phyloP scores from a whole-genome alignment of 2,329 filamentous ascomycete species.

The Penicillium sp. region DNA sequence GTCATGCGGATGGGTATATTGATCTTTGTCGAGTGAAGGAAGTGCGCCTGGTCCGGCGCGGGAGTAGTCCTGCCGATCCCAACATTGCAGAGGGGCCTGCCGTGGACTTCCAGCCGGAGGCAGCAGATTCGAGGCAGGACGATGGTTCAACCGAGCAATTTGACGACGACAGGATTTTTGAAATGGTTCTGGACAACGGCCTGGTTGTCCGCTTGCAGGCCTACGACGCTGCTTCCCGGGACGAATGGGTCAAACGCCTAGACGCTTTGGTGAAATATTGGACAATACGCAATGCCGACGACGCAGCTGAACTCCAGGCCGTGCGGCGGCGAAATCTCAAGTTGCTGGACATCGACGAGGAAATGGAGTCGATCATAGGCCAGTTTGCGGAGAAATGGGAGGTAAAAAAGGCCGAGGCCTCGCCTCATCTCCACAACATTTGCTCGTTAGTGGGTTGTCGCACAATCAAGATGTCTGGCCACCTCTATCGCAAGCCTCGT shows the following conservation, averaged over 20 bases:
- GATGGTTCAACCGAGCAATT: conserved; percentile 55
- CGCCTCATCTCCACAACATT: conserved; percentile 64
- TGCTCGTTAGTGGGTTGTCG: conserved; percentile 64
- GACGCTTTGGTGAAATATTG: conserved; percentile 60
- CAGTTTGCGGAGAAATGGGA: conserved; percentile 69
- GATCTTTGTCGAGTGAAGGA: conserved; percentile 58
- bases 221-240: conserved; percentile 56
- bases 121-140: conserved; percentile 47
- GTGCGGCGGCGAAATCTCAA: conserved; percentile 59
- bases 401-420: conserved; percentile 62
- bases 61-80: conserved; percentile 54
- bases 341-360: conserved; percentile 63
- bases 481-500: conserved; percentile 63
- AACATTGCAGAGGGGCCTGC: conserved; percentile 53
- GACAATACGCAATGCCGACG: conserved; percentile 55
- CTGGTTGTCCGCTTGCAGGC: conserved; percentile 61
- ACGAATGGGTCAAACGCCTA: conserved; percentile 62
- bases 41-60: conserved; percentile 55
- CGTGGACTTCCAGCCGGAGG: conserved; percentile 55
- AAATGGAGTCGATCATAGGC: conserved; percentile 63
- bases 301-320: conserved; percentile 57
- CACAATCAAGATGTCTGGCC: conserved; percentile 60
- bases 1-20: conserved; percentile 63
- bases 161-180: conserved; percentile 59
- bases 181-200: conserved; percentile 61